Conservation (phyloP, 305 asterid genomes). For the Fraxinus latifolia region DNA sequence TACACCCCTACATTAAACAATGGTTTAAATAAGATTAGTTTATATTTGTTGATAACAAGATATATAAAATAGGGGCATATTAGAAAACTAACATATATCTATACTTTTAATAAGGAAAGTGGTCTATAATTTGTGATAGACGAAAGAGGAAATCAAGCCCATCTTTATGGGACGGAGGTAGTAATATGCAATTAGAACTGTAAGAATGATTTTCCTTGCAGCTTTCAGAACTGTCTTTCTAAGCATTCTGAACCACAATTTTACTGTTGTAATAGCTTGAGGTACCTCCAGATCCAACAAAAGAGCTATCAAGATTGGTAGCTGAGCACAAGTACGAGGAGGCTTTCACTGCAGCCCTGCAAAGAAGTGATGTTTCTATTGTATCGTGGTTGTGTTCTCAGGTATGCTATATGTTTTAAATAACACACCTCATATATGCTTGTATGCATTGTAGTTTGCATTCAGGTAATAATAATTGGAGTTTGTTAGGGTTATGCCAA, state of each 20-base stretch:
- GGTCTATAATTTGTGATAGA: background rate
- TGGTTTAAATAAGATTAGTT: background rate
- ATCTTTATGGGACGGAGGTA: background rate
- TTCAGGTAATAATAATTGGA: background rate
- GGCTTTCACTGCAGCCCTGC: slow-evolving; percentile 81
- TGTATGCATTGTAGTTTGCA: slow-evolving; percentile 15
- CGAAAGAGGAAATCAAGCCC: background rate
- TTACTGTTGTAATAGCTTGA: slow-evolving; percentile 40
- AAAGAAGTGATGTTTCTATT: slow-evolving; percentile 71
- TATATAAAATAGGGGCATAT: background rate
- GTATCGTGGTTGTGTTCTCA: slow-evolving; percentile 93
- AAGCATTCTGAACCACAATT: background rate
- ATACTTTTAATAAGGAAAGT: background rate
- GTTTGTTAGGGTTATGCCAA: background rate
- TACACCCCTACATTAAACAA: background rate
- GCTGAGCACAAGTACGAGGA: slow-evolving; percentile 78
- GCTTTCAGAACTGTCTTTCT: slow-evolving; percentile 2
- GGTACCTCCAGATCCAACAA: slow-evolving; percentile 83
- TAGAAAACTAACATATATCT: background rate
- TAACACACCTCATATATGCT: background rate
- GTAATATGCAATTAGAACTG: background rate
- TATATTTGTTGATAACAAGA: background rate
- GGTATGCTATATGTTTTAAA: slow-evolving; percentile 41
- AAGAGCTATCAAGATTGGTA: slow-evolving; percentile 71
- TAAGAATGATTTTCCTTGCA: background rate